Evolutionary conservation across 2,329 filamentous ascomycete species (phyloP), one percentile per base, ranked within the genome.

Genomic region (Monilinia vaccinii-corymbosi): DNA sequence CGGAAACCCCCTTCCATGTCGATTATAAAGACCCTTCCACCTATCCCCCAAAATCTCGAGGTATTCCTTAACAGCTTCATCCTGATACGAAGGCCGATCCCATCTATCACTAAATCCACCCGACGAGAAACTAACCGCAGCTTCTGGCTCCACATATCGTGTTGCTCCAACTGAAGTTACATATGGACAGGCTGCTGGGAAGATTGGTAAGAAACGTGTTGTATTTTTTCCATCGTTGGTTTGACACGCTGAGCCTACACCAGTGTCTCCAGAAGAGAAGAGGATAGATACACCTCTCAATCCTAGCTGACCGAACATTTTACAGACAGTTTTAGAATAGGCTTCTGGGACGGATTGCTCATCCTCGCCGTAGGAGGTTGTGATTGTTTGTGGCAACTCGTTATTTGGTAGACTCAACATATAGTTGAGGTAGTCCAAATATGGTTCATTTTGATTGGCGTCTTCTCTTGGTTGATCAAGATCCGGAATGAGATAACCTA

Each of bases 111-210:
- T 78, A 72, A 82, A 82, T 1, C 80, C 80, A 3, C 76, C 76
- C 2, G 71, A 70, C 49, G 74, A 79, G 48, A 75, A 75, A 50
- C 47, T 56, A 25, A 56, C 57, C 21, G 51, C 62, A 23, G 31
- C 71, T 64, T 82, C 80, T 7, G 79, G 79, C 56, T 75, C 67
- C 49, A 78, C 74, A 58, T 76, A 72, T 66, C 74, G 73, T 2
- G 83, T 84, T 3, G 81, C 85, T 21, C 87, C 86, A 2, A 89
- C 80, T 2, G 79, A 74, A 0, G 86, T 89, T 10, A 88, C 80
- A 71, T 81, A 89, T 0, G 85, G 86, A 67, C 87, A 89, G 0
- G 80, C 79, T 0, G 80, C 80, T 0, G 86, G 86, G 72, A 89
- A 89, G 2, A 77, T 79, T 1, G 85, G 78, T 34, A 83, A 74